Evolutionary conservation across 2,329 filamentous ascomycete genomes (phyloP).

Genomic region (Penicillium griseofulvum): DNA sequence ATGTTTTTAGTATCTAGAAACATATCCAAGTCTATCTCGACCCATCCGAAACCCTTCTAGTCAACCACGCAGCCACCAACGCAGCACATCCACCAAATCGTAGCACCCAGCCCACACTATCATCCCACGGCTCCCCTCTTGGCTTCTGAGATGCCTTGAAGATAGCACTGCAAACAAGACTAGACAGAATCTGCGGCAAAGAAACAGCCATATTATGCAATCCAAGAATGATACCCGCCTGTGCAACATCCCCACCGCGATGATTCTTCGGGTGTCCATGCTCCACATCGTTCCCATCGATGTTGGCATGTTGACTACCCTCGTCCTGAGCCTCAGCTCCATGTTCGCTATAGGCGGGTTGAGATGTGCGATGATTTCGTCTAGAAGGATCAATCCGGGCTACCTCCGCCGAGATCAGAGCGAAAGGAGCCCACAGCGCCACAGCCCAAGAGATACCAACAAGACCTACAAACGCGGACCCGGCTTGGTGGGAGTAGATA

Average conservation of each 20-base stretch:
- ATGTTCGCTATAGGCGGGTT: background rate
- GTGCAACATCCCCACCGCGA: conserved; percentile 59
- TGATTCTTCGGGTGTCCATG: conserved; percentile 28
- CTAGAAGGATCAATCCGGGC: conserved; percentile 72
- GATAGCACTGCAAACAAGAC: conserved; percentile 76
- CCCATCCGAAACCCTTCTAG: conserved; percentile 65
- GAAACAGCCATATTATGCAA: conserved; percentile 96
- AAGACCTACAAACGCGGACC: conserved; percentile 73
- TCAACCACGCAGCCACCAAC: conserved; percentile 71
- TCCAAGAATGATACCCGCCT: conserved; percentile 85
- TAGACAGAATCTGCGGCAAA: conserved; percentile 86
- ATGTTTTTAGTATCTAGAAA: background rate
- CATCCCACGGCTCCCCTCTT: conserved; percentile 77
- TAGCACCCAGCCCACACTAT: conserved; percentile 82
- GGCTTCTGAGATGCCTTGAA: conserved; percentile 87
- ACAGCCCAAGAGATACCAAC: conserved; percentile 91
- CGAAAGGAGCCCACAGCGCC: conserved; percentile 91
- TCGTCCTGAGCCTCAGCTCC: background rate
- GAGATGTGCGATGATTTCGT: conserved; percentile 45
- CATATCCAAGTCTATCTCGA: conserved; percentile 4
- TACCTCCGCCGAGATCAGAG: conserved; percentile 90
- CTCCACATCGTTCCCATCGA: conserved; percentile 23
- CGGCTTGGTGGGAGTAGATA: conserved; percentile 67
- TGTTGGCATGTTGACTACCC: background rate
- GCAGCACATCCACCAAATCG: conserved; percentile 79